Evolutionary conservation across 768 basidiomycete species (phyloP).

Genomic region (Hericium erinaceus): DNA sequence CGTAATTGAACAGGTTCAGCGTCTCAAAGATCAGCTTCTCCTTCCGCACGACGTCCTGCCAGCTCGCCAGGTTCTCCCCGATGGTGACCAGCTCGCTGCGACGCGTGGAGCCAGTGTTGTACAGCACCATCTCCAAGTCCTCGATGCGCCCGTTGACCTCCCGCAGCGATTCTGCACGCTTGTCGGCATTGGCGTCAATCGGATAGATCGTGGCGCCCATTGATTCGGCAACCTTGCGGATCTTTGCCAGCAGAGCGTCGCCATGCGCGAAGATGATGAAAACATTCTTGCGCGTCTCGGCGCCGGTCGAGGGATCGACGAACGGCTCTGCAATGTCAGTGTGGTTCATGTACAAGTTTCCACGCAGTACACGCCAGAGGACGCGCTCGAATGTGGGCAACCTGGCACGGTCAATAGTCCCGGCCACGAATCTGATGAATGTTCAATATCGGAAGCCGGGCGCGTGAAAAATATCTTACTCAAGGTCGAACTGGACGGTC

Average conservation of each 20-base stretch:
- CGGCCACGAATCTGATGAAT: slow-evolving; percentile 76
- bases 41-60: slow-evolving; percentile 91
- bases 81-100: slow-evolving; percentile 76
- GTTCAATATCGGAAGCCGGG: neutral
- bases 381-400: slow-evolving; percentile 94
- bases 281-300: slow-evolving; percentile 91
- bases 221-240: slow-evolving; percentile 97
- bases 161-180: slow-evolving; percentile 80
- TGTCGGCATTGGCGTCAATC: slow-evolving; percentile 90
- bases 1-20: slow-evolving; percentile 92
- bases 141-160: slow-evolving; percentile 86
- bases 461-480: slow-evolving; percentile 39
- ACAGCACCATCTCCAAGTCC: slow-evolving; percentile 81
- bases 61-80: slow-evolving; percentile 76
- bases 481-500: slow-evolving; percentile 72
- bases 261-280: slow-evolving; percentile 99
- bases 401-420: slow-evolving; percentile 89
- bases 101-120: slow-evolving; percentile 80
- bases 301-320: slow-evolving; percentile 73
- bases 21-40: slow-evolving; percentile 97
- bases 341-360: slow-evolving; percentile 98
- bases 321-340: slow-evolving; percentile 92
- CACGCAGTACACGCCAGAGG: slow-evolving; percentile 94
- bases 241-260: slow-evolving; percentile 85
- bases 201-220: slow-evolving; percentile 97